Conservation (phyloP, 2,329 filamentous ascomycete genomes). For the Dactylellina haptotyla region DNA sequence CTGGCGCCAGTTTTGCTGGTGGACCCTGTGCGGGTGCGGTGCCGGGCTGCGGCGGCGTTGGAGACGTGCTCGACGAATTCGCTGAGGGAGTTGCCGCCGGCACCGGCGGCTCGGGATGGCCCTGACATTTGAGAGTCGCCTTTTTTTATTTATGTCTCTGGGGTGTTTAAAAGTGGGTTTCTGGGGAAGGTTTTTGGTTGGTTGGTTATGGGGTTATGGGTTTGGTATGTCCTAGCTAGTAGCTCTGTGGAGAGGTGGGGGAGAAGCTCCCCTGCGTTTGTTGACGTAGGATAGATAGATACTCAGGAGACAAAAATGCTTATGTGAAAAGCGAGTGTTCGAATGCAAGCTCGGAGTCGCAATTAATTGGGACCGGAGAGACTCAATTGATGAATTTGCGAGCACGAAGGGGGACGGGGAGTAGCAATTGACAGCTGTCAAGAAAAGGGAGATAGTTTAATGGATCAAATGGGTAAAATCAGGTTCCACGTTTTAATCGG, state of each 20-base stretch:
- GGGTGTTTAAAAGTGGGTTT: no score
- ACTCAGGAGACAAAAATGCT: no score
- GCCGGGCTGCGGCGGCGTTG: slow-evolving; percentile 83
- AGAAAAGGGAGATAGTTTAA: neutral
- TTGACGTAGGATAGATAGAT: no score
- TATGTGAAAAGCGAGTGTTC: no score
- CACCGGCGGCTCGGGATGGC: slow-evolving; percentile 31
- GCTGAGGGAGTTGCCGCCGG: slow-evolving; percentile 72
- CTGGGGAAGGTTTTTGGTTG: no score
- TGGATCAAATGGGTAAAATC: neutral
- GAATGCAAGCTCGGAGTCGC: no score
- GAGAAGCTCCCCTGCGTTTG: no score
- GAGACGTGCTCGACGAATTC: slow-evolving; percentile 99
- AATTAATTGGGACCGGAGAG: no score
- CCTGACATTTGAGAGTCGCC: slow-evolving; percentile 25
- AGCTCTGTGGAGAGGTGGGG: no score
- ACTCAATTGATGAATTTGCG: neutral
- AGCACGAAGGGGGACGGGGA: neutral
- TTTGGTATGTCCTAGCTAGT: no score
- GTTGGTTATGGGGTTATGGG: no score
- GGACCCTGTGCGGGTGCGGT: slow-evolving; percentile 59
- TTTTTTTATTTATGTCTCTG: no score
- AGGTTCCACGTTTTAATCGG: slow-evolving; percentile 43
- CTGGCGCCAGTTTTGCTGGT: slow-evolving; percentile 57
- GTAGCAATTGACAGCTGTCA: neutral